phyloP scores from a whole-genome alignment of 495 filamentous ascomycete genomes.

The Podospora didyma region DNA sequence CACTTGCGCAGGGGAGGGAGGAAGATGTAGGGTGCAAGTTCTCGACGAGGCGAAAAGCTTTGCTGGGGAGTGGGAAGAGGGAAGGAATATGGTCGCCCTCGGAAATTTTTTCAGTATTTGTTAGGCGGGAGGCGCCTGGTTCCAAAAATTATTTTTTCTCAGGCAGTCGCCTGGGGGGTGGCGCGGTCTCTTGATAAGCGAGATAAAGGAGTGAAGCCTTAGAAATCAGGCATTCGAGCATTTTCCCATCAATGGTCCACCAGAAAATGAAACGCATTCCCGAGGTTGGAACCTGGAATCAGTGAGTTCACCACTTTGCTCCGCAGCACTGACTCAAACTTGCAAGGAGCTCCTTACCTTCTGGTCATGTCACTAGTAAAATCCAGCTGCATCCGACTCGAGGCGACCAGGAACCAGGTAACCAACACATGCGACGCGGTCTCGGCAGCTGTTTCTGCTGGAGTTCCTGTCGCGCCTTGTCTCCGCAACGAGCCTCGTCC shows the following conservation, averaged over 20 bases:
- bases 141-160: conserved; percentile 14
- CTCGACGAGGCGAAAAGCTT: conserved; percentile 10
- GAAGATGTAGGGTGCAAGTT: conserved; percentile 8
- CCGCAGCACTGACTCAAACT: too few species aligned
- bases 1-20: neutral
- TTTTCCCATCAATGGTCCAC: neutral
- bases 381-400: too few species aligned
- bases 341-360: too few species aligned
- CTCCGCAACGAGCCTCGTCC: too few species aligned
- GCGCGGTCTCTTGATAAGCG: conserved; percentile 10
- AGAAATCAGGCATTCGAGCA: conserved; percentile 2
- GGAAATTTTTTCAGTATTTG: conserved; percentile 13
- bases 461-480: too few species aligned
- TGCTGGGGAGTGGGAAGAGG: conserved; percentile 2
- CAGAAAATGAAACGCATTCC: neutral
- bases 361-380: too few species aligned
- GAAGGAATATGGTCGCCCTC: conserved; percentile 7
- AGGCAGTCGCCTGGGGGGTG: conserved; percentile 2
- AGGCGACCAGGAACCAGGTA: too few species aligned
- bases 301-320: too few species aligned
- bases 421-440: too few species aligned
- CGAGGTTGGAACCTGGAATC: too few species aligned
- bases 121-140: conserved; percentile 11
- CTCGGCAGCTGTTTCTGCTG: too few species aligned
- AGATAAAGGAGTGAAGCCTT: conserved; percentile 6